Conservation (phyloP, 1,284 basidiomycete species). For the Marasmius tenuissimus region DNA sequence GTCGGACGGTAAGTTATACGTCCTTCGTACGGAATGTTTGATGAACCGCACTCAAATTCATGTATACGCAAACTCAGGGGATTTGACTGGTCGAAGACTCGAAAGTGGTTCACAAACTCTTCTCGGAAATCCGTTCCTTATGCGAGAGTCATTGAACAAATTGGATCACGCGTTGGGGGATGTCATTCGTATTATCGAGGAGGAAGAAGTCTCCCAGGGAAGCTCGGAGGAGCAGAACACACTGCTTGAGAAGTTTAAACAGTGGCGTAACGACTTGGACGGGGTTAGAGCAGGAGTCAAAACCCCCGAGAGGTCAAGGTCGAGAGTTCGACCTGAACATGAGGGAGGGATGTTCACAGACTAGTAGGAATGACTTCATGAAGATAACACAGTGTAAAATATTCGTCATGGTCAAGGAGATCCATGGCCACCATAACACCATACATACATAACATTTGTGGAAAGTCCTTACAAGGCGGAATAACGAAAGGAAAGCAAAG, state of each 20-base stretch:
- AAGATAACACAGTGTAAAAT: background rate
- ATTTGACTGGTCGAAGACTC: conserved; percentile 13
- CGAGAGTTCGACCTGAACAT: conserved; percentile 17
- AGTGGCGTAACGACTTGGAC: conserved; percentile 37
- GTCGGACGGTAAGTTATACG: conserved; percentile 19
- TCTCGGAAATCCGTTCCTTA: conserved; percentile 40
- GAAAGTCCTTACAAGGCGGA: too few species aligned
- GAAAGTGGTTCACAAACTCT: conserved; percentile 21
- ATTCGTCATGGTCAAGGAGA: background rate
- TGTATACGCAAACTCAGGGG: background rate
- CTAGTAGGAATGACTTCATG: conserved; percentile 9
- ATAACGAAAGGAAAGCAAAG: too few species aligned
- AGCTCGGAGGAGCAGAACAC: conserved; percentile 29
- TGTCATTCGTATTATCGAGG: conserved; percentile 37
- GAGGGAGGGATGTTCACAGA: conserved; percentile 32
- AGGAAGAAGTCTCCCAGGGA: conserved; percentile 31
- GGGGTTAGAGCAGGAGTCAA: conserved; percentile 25
- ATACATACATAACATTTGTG: too few species aligned
- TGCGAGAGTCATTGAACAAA: conserved; percentile 35
- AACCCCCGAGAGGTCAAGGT: conserved; percentile 19
- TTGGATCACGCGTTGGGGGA: conserved; percentile 37
- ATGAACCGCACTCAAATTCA: background rate
- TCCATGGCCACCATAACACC: too few species aligned
- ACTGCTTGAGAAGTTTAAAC: conserved; percentile 31
- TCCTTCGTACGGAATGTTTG: background rate